phyloP scores from a whole-genome alignment of 139 green algal species.

The Eudorina sp. region DNA sequence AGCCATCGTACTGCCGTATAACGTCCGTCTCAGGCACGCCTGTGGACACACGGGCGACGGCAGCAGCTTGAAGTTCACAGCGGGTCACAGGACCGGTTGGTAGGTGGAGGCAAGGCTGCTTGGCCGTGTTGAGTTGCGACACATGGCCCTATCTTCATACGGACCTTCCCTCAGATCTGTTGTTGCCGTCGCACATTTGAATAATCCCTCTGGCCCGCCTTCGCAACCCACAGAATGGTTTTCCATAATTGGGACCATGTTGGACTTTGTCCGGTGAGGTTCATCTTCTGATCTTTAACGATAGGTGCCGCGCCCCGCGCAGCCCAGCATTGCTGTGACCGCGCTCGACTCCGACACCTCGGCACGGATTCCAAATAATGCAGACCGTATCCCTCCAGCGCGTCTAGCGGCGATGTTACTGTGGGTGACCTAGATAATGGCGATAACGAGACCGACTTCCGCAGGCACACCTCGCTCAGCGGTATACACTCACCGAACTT shows the following conservation, averaged over 20 bases:
- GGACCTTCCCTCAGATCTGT: background rate
- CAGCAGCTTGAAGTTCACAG: too few species aligned
- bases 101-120: too few species aligned
- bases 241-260: background rate
- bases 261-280: too few species aligned
- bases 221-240: background rate
- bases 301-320: too few species aligned
- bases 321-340: too few species aligned
- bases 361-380: too few species aligned
- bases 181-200: background rate
- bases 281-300: too few species aligned
- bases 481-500: background rate
- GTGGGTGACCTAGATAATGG: background rate
- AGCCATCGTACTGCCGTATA: constrained; percentile 70
- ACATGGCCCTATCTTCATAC: too few species aligned
- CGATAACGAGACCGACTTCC: background rate
- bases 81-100: too few species aligned
- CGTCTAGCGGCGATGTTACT: background rate
- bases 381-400: too few species aligned
- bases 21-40: constrained; percentile 57
- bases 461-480: background rate
- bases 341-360: background rate
- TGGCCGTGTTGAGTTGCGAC: too few species aligned
- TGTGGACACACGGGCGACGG: background rate
- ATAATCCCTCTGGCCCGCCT: background rate